Percentiles rank a stretch among this genome's conserved stretches.
These are phyloP conservation scores for Phalaenopsis hybrid DNA, from an alignment of 116 monocot species.

Conservation along the genomic window DNA sequence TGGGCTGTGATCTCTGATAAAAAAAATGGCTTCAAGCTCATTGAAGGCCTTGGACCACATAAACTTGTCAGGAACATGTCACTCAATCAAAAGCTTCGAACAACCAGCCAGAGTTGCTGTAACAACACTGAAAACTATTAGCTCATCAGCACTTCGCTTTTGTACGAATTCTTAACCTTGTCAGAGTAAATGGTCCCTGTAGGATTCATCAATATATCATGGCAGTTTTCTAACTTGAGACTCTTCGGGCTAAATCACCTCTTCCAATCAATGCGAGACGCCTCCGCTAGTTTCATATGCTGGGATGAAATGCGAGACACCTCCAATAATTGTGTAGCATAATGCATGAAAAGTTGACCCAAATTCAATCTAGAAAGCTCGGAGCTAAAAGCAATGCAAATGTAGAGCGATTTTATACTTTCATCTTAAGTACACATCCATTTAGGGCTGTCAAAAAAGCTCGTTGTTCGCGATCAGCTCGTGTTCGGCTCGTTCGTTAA, in stretches of 20 bases:
- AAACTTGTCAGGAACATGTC: conserved; percentile 51
- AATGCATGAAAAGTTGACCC: conserved; percentile 47
- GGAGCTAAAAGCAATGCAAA: conserved; percentile 70
- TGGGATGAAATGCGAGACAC: conserved; percentile 14
- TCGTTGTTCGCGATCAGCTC: no score
- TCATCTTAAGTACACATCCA: conserved; percentile 71
- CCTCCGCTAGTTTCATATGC: conserved; percentile 22
- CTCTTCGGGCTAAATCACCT: conserved; percentile 28
- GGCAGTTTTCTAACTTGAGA: conserved; percentile 43
- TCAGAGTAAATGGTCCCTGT: conserved; percentile 8
- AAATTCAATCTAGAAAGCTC: conserved; percentile 59
- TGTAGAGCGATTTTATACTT: conserved; percentile 75
- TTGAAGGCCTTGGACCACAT: conserved; percentile 58
- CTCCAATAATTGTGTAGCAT: conserved; percentile 40
- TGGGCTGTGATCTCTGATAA: conserved; percentile 16
- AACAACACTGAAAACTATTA: conserved; percentile 51
- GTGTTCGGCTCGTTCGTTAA: no score
- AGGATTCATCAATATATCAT: conserved; percentile 11
- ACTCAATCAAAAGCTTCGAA: conserved; percentile 22
- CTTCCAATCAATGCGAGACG: conserved; percentile 57
- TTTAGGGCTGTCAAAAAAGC: no score
- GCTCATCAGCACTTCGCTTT: conserved; percentile 57
- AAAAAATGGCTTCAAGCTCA: conserved; percentile 35
- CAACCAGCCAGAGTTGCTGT: conserved; percentile 38
- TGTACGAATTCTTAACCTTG: conserved; percentile 52